A percentile compares a stretch with the other conserved stretches of the same genome.
These are phyloP conservation scores for Tetrahymena malaccensis DNA, from an alignment of 73 alveolate species.

Conservation along the genomic window DNA sequence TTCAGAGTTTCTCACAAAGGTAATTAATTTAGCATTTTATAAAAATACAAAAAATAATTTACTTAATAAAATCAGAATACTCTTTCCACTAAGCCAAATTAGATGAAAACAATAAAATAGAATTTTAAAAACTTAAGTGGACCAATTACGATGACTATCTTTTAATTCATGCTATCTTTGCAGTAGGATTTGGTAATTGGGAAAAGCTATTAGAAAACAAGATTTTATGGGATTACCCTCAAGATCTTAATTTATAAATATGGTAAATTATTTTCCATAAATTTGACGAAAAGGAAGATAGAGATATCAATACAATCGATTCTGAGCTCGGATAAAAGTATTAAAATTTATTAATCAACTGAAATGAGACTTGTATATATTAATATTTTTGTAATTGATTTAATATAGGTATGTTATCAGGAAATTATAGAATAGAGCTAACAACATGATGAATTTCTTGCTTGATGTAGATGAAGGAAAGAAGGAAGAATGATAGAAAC, in stretches of 20 bases:
- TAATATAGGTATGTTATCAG: neutral
- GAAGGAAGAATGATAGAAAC: neutral
- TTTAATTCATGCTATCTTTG: neutral
- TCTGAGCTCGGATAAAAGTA: neutral
- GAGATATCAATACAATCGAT: neutral
- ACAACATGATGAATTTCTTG: neutral
- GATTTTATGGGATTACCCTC: neutral
- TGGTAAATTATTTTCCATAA: neutral
- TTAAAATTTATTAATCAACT: neutral
- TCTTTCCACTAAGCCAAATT: neutral
- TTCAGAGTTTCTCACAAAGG: neutral
- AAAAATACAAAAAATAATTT: neutral
- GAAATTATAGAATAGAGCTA: neutral
- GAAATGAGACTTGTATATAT: too few relatives aligned
- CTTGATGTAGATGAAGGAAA: neutral
- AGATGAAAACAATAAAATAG: neutral
- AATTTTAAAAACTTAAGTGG: neutral
- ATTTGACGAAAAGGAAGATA: neutral
- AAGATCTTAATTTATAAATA: neutral
- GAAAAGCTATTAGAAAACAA: neutral
- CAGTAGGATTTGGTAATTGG: neutral
- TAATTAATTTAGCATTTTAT: neutral
- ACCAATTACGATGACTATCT: neutral
- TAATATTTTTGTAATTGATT: neutral
- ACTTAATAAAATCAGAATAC: neutral